phyloP scores from a whole-genome alignment of 2,329 filamentous ascomycete genomes.

The Ophiocordyceps australis region DNA sequence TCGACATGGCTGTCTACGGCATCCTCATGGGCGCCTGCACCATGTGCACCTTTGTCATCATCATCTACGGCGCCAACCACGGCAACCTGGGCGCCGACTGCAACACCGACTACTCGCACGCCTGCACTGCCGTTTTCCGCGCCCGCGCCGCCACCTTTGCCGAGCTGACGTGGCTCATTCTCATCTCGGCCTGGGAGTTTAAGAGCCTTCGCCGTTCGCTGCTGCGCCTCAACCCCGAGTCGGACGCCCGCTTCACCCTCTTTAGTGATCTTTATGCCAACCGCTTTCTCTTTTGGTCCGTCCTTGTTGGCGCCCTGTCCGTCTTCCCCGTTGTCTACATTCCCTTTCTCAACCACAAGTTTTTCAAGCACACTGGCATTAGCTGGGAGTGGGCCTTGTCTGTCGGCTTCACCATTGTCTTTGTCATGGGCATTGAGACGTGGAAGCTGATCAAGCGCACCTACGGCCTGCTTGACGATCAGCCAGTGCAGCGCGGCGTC shows the following conservation, averaged over 20 bases:
- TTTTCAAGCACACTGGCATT: constrained; percentile 57
- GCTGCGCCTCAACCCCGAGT: constrained; percentile 44
- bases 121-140: constrained; percentile 44
- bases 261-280: constrained; percentile 51
- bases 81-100: constrained; percentile 41
- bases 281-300: constrained; percentile 51
- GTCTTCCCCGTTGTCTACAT: constrained; percentile 58
- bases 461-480: constrained; percentile 31
- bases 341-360: constrained; percentile 46
- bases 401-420: constrained; percentile 43
- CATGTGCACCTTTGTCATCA: constrained; percentile 46
- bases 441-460: constrained; percentile 55
- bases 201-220: constrained; percentile 54
- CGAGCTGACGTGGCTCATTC: constrained; percentile 54
- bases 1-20: constrained; percentile 69
- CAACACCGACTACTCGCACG: constrained; percentile 38
- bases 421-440: constrained; percentile 46
- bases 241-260: constrained; percentile 29
- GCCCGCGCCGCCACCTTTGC: constrained; percentile 59
- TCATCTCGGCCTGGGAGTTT: constrained; percentile 64
- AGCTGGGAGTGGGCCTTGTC: constrained; percentile 61
- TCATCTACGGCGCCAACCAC: constrained; percentile 36
- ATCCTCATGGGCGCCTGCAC: constrained; percentile 57
- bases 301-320: constrained; percentile 38
- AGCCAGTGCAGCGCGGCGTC: constrained; percentile 26